phyloP scores from a whole-genome alignment of 2,329 filamentous ascomycete genomes.

The Cladosporium austrohemisphaericum region DNA sequence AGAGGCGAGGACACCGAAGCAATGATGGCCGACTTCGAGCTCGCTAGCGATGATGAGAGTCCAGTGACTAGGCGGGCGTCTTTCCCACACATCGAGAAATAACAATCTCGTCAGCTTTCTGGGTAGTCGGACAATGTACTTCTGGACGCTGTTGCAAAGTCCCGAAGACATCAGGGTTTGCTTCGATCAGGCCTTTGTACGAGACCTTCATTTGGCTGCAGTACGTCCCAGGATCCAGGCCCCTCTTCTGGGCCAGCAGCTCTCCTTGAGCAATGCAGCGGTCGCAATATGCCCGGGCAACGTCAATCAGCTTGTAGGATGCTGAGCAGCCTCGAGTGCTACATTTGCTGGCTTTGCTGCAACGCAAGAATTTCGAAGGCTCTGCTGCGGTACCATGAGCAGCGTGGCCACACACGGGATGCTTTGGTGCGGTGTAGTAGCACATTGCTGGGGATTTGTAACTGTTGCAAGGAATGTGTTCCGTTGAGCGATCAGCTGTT shows the following conservation, averaged over 20 bases:
- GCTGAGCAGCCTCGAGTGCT: conserved; percentile 13
- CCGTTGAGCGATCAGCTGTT: not conserved
- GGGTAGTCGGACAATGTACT: too few relatives aligned
- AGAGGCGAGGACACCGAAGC: conserved; percentile 20
- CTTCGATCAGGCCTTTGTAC: conserved; percentile 20
- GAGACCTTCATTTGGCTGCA: conserved; percentile 21
- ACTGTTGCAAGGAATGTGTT: not conserved
- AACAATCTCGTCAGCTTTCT: not conserved
- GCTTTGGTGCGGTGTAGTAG: conserved; percentile 12
- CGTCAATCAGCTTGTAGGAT: conserved; percentile 21
- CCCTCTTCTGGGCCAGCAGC: conserved; percentile 21
- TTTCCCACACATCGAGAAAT: conserved; percentile 6
- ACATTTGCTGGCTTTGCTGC: conserved; percentile 14
- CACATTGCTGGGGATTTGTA: conserved; percentile 15
- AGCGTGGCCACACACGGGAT: conserved; percentile 16
- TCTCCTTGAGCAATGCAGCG: conserved; percentile 27
- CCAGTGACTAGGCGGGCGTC: conserved; percentile 16
- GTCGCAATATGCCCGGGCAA: conserved; percentile 24
- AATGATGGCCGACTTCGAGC: conserved; percentile 22
- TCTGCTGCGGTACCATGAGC: conserved; percentile 25
- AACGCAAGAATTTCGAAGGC: conserved; percentile 16
- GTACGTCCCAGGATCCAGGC: conserved; percentile 23
- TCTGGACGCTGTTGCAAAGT: too few relatives aligned
- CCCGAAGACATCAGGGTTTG: conserved; percentile 18
- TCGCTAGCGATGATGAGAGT: conserved; percentile 15